These are phyloP conservation scores for Irineochytrium annulatum DNA, from an alignment of 192 early-diverging fungal genomes.

Conservation along the genomic window DNA sequence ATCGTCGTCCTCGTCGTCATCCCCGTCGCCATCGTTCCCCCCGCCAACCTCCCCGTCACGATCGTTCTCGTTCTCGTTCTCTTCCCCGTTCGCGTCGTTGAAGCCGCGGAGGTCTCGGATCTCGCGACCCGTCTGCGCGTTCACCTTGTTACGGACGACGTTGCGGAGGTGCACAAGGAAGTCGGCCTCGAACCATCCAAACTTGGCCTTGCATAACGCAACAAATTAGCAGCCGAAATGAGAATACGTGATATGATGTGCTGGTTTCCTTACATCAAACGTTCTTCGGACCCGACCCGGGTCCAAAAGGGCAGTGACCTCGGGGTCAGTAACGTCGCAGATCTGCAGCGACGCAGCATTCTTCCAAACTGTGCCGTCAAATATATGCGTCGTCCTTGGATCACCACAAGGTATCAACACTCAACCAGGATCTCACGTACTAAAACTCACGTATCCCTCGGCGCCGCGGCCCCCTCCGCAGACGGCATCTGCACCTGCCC, in stretches of 20 bases:
- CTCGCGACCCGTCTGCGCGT: conserved; percentile 15
- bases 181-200: conserved; percentile 33
- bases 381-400: conserved; percentile 30
- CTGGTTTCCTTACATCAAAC: conserved; percentile 19
- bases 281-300: conserved; percentile 13
- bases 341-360: conserved; percentile 23
- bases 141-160: conserved; percentile 29
- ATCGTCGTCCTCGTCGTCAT: conserved; percentile 13
- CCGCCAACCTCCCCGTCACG: conserved; percentile 3
- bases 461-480: not conserved
- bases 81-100: conserved; percentile 11
- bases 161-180: conserved; percentile 24
- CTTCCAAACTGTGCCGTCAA: conserved; percentile 30
- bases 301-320: conserved; percentile 23
- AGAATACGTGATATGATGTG: not conserved
- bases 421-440: not conserved
- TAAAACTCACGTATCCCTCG: not conserved
- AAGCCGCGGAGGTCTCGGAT: conserved; percentile 12
- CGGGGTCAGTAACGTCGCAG: conserved; percentile 40
- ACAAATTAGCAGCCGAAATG: not conserved
- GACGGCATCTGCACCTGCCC: not conserved
- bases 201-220: conserved; percentile 18
- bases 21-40: conserved; percentile 11
- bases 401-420: not conserved
- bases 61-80: conserved; percentile 2